phyloP scores from a whole-genome alignment of 148 eudicot genomes.

The Camellia lanceoleosa region DNA sequence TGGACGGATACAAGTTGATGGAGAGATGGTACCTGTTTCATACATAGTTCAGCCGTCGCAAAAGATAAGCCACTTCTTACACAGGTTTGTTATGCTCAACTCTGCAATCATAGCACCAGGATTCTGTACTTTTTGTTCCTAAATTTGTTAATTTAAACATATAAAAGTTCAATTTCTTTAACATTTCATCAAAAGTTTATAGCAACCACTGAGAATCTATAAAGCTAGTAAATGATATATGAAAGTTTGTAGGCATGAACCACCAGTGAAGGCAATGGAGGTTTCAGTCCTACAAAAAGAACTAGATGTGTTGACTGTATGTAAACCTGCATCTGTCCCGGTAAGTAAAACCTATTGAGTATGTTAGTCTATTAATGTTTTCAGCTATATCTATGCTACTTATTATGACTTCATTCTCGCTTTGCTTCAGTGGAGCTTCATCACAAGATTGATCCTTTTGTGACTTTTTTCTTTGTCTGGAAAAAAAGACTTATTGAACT shows the following conservation, averaged over 20 bases:
- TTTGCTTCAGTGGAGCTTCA: background rate
- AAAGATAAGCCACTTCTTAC: conserved; percentile 91
- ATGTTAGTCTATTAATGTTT: background rate
- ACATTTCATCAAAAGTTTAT: background rate
- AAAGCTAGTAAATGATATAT: conserved; percentile 29
- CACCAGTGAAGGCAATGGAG: conserved; percentile 88
- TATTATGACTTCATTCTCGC: background rate
- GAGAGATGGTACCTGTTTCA: conserved; percentile 60
- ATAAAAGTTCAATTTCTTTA: background rate
- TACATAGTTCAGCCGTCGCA: conserved; percentile 73
- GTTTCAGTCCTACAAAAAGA: conserved; percentile 70
- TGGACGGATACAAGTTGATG: conserved; percentile 97
- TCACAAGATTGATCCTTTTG: background rate
- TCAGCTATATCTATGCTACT: background rate
- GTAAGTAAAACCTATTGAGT: conserved; percentile 41
- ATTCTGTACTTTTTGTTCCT: background rate
- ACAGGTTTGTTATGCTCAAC: conserved; percentile 49
- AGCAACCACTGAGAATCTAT: background rate
- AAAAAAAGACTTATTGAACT: background rate
- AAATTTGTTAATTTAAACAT: background rate
- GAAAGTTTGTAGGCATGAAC: conserved; percentile 87
- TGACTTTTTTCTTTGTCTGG: background rate
- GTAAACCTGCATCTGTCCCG: conserved; percentile 92
- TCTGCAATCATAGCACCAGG: background rate
- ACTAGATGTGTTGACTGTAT: conserved; percentile 78